These are phyloP conservation scores for Fragosphaeria purpurea DNA, from an alignment of 2,329 filamentous ascomycete genomes.

Conservation along the genomic window DNA sequence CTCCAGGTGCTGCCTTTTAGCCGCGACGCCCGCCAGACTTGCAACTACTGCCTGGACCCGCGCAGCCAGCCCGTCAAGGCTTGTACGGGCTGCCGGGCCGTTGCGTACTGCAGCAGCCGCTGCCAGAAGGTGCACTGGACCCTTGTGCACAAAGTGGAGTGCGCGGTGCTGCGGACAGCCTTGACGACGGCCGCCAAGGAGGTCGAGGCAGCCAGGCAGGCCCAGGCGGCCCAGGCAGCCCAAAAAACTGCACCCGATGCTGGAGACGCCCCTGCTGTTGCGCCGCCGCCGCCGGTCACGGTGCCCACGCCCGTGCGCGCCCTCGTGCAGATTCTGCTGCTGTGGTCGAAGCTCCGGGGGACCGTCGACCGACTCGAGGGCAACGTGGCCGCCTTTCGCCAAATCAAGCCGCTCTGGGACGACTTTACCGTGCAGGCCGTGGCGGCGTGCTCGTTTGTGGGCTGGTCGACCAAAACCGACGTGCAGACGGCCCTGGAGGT, in stretches of 20 bases:
- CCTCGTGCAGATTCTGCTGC: conserved; percentile 40
- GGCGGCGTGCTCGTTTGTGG: conserved; percentile 39
- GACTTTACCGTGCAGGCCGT: conserved; percentile 40
- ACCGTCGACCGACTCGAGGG: conserved; percentile 34
- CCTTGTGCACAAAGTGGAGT: conserved; percentile 43
- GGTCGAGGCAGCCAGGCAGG: conserved; percentile 3
- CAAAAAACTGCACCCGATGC: background rate
- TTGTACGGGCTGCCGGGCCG: conserved; percentile 44
- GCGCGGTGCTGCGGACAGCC: conserved; percentile 33
- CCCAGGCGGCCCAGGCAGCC: conserved; percentile 3
- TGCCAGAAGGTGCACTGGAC: conserved; percentile 49
- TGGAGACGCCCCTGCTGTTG: too few species aligned
- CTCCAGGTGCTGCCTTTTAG: conserved; percentile 39
- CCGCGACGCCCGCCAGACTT: conserved; percentile 30
- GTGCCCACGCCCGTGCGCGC: conserved; percentile 47
- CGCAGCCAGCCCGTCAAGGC: conserved; percentile 16
- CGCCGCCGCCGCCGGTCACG: conserved; percentile 15
- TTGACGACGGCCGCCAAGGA: conserved; percentile 16
- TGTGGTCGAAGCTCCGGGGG: conserved; percentile 17
- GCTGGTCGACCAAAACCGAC: conserved; percentile 24
- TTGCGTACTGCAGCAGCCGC: conserved; percentile 41
- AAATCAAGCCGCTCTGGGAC: conserved; percentile 26
- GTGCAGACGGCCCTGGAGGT: conserved; percentile 33
- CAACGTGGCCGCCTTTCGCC: conserved; percentile 31
- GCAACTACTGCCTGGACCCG: conserved; percentile 38